Percentiles rank a stretch among this genome's conserved stretches.
phyloP scores from a whole-genome alignment of 345 rosid species.

The Syzygium oleosum region DNA sequence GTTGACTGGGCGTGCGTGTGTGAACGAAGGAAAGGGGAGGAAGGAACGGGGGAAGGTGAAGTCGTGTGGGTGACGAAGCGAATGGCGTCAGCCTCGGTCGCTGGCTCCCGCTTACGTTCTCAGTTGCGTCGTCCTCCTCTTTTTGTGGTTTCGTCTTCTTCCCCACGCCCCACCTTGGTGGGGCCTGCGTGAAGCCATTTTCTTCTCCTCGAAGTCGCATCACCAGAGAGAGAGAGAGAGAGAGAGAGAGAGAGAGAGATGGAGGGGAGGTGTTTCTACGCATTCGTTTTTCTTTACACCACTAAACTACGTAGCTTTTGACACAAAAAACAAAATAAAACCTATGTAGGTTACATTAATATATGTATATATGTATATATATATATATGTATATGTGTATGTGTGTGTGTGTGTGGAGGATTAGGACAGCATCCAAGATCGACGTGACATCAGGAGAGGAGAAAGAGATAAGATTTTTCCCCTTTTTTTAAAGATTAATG shows the following conservation, averaged over 20 bases:
- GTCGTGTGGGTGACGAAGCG: slow-evolving; percentile 16
- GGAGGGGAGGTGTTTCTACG: not conserved
- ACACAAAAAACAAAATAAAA: too few relatives aligned
- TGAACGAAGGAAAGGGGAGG: not conserved
- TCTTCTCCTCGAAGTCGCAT: not conserved
- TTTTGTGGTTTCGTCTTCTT: not conserved
- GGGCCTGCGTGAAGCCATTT: not conserved
- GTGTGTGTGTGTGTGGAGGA: too few relatives aligned
- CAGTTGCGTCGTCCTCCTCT: slow-evolving; percentile 6
- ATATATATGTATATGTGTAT: too few relatives aligned
- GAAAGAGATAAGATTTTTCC: not conserved
- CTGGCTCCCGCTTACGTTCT: slow-evolving; percentile 13
- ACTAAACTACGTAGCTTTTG: not conserved
- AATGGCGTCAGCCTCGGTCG: slow-evolving; percentile 17
- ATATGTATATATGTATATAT: too few relatives aligned
- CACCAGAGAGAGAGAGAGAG: not conserved
- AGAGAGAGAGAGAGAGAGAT: not conserved
- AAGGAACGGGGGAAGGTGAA: slow-evolving; percentile 2
- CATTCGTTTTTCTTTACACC: not conserved
- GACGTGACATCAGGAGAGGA: not conserved
- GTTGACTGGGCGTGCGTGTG: not conserved
- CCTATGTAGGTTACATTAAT: not conserved
- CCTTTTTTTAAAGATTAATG: not conserved
- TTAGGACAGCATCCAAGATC: too few relatives aligned
- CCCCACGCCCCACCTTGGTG: not conserved